Conservation (phyloP, 2,329 filamentous ascomycete genomes). For the Neofusicoccum umdonicola region DNA sequence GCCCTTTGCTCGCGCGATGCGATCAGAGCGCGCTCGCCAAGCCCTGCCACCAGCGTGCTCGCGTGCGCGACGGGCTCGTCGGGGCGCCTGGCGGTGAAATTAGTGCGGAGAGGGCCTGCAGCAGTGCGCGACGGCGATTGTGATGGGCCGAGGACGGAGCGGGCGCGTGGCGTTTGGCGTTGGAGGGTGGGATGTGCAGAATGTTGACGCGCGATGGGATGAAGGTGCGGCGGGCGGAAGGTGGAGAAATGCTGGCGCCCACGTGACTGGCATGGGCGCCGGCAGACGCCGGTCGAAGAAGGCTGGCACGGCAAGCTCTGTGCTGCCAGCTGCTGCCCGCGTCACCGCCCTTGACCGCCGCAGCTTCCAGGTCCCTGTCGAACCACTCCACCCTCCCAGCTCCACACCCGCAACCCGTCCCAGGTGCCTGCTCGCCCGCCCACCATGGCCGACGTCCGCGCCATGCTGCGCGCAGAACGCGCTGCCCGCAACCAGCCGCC, state of each 20-base stretch:
- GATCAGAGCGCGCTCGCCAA: slow-evolving; percentile 19
- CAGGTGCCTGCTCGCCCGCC: neutral
- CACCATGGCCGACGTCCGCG: slow-evolving; percentile 38
- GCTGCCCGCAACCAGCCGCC: slow-evolving; percentile 28
- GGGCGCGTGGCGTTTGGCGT: neutral
- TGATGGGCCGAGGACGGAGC: neutral
- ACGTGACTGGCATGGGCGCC: neutral
- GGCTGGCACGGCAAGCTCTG: too few relatives aligned
- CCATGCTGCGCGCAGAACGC: slow-evolving; percentile 38
- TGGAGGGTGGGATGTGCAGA: slow-evolving; percentile 6
- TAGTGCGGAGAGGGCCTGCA: neutral
- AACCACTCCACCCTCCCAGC: neutral
- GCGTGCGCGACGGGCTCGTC: neutral
- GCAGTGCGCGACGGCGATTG: slow-evolving; percentile 6
- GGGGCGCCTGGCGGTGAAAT: neutral
- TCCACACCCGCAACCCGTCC: neutral
- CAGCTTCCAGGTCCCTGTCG: neutral
- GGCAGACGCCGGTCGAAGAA: neutral
- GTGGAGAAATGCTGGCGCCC: slow-evolving; percentile 10
- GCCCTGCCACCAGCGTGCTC: slow-evolving; percentile 9
- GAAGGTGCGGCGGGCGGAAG: neutral
- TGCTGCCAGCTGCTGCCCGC: neutral
- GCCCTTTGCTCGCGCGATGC: neutral
- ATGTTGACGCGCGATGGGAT: slow-evolving; percentile 8
- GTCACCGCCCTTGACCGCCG: neutral